Conservation (phyloP, 2,329 filamentous ascomycete genomes). For the Penicillium olsonii region DNA sequence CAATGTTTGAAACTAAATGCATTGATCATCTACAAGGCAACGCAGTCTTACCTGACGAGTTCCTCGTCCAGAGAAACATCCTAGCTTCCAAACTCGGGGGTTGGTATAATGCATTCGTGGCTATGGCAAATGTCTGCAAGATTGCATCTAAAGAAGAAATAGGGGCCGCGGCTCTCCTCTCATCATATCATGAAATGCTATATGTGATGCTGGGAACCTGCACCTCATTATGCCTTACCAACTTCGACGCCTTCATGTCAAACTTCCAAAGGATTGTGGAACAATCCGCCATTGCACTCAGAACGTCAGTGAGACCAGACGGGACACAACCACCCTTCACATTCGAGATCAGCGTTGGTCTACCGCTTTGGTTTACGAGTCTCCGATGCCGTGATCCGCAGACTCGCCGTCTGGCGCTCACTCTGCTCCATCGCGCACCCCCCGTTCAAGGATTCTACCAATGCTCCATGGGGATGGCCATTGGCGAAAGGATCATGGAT, state of each 20-base stretch:
- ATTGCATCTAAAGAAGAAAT: slow-evolving; percentile 14
- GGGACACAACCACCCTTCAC: slow-evolving; percentile 33
- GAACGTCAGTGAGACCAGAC: slow-evolving; percentile 20
- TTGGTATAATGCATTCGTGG: slow-evolving; percentile 27
- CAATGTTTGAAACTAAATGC: slow-evolving; percentile 25
- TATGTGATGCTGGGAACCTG: slow-evolving; percentile 25
- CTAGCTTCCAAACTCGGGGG: slow-evolving; percentile 19
- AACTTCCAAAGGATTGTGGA: slow-evolving; percentile 32
- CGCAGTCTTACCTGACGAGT: slow-evolving; percentile 14
- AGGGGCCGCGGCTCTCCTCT: slow-evolving; percentile 23
- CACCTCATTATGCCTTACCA: slow-evolving; percentile 19
- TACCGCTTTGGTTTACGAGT: slow-evolving; percentile 35
- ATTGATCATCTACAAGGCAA: slow-evolving; percentile 14
- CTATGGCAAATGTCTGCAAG: slow-evolving; percentile 14
- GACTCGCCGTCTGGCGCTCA: slow-evolving; percentile 31
- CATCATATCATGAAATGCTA: slow-evolving; percentile 27
- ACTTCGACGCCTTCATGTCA: slow-evolving; percentile 23
- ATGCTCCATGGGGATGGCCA: slow-evolving; percentile 12
- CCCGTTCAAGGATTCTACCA: slow-evolving; percentile 33
- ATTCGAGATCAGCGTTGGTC: slow-evolving; percentile 32
- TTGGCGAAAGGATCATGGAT: slow-evolving; percentile 29
- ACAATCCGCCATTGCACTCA: slow-evolving; percentile 24
- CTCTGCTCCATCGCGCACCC: slow-evolving; percentile 26
- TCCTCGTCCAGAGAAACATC: slow-evolving; percentile 14
- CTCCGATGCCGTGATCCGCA: slow-evolving; percentile 35